These are phyloP conservation scores for Lactuca sativa DNA, from an alignment of 129 eudicot species.

Conservation along the genomic window DNA sequence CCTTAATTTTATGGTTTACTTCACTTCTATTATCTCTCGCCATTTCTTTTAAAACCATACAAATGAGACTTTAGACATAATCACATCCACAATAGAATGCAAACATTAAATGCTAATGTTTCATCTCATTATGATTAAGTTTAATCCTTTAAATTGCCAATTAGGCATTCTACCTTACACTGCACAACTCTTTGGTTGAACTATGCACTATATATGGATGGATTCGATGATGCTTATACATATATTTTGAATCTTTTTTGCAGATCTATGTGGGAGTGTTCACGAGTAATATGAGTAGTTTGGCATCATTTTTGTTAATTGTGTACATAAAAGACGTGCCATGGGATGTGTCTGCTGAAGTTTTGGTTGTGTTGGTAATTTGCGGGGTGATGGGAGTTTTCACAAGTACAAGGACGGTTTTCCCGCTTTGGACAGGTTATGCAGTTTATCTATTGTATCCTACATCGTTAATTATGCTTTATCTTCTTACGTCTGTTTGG, in stretches of 20 bases:
- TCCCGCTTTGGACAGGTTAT: conserved; percentile 60
- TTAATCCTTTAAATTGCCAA: too few species aligned
- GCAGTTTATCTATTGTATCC: conserved; percentile 58
- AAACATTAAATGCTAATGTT: too few species aligned
- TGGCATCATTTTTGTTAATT: conserved; percentile 48
- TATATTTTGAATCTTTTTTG: neutral
- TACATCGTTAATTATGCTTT: conserved; percentile 46
- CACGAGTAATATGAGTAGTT: conserved; percentile 60
- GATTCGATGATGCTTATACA: too few species aligned
- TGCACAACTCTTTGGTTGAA: too few species aligned
- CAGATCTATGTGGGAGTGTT: conserved; percentile 70
- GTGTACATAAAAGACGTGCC: conserved; percentile 48
- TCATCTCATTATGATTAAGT: too few species aligned
- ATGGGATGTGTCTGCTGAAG: conserved; percentile 74
- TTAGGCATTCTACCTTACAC: too few species aligned
- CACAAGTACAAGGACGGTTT: conserved; percentile 47
- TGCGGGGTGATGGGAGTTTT: conserved; percentile 50
- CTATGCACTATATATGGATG: too few species aligned
- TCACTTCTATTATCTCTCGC: too few species aligned
- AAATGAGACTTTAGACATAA: neutral
- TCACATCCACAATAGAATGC: too few species aligned
- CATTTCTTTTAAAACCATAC: neutral
- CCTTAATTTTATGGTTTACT: neutral
- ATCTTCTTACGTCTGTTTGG: conserved; percentile 42
- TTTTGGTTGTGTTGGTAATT: conserved; percentile 54